These are phyloP conservation scores for Verticillium isaacii DNA, from an alignment of 2,329 filamentous ascomycete species.

Conservation along the genomic window DNA sequence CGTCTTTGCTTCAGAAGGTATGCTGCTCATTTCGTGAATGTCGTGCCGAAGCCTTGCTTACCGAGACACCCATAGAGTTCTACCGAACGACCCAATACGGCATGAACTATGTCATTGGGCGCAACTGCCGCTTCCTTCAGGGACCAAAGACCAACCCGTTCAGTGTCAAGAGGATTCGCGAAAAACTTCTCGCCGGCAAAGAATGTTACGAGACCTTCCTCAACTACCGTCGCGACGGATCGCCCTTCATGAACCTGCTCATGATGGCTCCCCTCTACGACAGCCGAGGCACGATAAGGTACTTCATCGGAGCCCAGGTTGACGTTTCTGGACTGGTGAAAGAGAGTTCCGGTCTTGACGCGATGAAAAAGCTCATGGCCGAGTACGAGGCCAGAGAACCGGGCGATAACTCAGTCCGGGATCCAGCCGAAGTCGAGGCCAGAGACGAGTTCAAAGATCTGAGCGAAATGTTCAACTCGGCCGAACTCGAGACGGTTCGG, in stretches of 20 bases:
- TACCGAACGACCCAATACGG: conserved; percentile 71
- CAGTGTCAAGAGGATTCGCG: conserved; percentile 57
- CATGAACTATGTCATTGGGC: conserved; percentile 66
- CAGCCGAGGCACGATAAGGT: conserved; percentile 60
- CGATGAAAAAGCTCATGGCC: conserved; percentile 45
- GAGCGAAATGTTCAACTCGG: conserved; percentile 64
- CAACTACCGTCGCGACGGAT: conserved; percentile 74
- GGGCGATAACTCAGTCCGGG: conserved; percentile 19
- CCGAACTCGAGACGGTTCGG: conserved; percentile 61
- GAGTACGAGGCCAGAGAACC: conserved; percentile 20
- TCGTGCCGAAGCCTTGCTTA: rapidly evolving
- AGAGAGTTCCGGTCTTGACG: conserved; percentile 61
- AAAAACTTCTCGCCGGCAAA: conserved; percentile 56
- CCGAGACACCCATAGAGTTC: conserved; percentile 48
- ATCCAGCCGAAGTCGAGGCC: conserved; percentile 13
- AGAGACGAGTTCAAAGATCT: conserved; percentile 63
- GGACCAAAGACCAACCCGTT: conserved; percentile 64
- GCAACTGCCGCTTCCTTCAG: conserved; percentile 76
- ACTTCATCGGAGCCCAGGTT: conserved; percentile 67
- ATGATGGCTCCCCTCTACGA: conserved; percentile 71
- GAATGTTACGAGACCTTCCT: conserved; percentile 71
- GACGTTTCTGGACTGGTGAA: conserved; percentile 66
- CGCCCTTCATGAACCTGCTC: conserved; percentile 71
- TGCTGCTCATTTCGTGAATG: conserved; percentile 7
- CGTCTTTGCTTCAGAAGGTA: conserved; percentile 71